phyloP scores from a whole-genome alignment of 768 basidiomycete species.

The Serendipita sp. region DNA sequence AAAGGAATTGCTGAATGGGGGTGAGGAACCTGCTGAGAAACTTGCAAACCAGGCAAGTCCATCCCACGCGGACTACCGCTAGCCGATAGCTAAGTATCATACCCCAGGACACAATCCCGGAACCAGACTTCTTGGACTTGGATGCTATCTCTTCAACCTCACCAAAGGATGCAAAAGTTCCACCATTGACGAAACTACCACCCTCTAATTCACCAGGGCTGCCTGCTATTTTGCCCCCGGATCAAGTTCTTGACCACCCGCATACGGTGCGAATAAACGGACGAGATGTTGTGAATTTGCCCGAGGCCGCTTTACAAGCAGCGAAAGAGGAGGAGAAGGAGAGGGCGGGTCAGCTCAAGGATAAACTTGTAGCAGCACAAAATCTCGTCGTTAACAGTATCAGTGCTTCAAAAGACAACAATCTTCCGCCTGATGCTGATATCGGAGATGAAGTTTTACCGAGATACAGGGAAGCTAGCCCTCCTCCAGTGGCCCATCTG shows the following conservation, averaged over 20 bases:
- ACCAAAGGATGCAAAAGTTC: neutral
- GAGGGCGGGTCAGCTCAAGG: conserved; percentile 17
- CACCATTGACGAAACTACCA: neutral
- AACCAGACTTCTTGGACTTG: conserved; percentile 79
- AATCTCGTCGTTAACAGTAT: conserved; percentile 12
- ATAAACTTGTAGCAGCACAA: conserved; percentile 14
- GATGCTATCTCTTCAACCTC: conserved; percentile 28
- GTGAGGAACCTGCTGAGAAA: conserved; percentile 15
- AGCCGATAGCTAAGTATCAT: neutral
- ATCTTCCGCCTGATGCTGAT: conserved; percentile 19
- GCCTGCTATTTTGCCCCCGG: neutral
- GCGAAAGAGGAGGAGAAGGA: conserved; percentile 18
- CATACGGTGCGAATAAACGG: neutral
- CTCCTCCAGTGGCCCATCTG: conserved; percentile 47
- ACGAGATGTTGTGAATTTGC: too few species aligned
- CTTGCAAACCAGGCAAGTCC: neutral
- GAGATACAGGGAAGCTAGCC: conserved; percentile 26
- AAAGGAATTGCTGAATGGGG: conserved; percentile 16
- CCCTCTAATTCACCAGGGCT: neutral
- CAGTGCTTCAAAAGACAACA: conserved; percentile 19
- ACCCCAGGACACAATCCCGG: conserved; percentile 18
- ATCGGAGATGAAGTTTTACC: conserved; percentile 39
- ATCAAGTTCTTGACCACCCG: neutral
- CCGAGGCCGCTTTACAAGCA: conserved; percentile 18
- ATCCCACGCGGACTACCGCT: neutral